Conservation (phyloP, 2,329 filamentous ascomycete genomes). For the Ceratocystis ficicola region DNA sequence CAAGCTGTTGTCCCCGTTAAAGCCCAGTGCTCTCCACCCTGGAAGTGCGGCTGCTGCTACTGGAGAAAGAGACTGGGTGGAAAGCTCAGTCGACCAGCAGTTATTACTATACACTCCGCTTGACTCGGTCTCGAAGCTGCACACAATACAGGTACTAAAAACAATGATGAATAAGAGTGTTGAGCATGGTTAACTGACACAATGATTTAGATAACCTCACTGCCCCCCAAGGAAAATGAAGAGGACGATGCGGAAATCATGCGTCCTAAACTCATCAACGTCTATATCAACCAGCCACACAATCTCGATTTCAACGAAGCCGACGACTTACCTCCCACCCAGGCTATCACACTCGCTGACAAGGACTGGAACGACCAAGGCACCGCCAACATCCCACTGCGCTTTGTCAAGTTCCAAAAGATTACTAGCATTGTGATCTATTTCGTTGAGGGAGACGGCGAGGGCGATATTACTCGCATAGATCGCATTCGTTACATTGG, state of each 20-base stretch:
- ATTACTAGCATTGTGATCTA: conserved; percentile 79
- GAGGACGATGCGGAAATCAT: conserved; percentile 64
- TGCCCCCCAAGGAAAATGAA: conserved; percentile 47
- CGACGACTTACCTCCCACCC: conserved; percentile 70
- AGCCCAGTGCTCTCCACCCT: conserved; percentile 52
- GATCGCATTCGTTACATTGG: conserved; percentile 72
- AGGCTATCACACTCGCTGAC: conserved; percentile 60
- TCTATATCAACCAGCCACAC: conserved; percentile 80
- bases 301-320: conserved; percentile 93
- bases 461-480: conserved; percentile 73
- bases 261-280: conserved; percentile 68
- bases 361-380: conserved; percentile 73
- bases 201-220: conserved; percentile 62
- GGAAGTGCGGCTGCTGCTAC: conserved; percentile 37
- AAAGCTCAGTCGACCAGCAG: conserved; percentile 96
- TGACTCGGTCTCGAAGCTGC: conserved; percentile 75
- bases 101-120: conserved; percentile 88
- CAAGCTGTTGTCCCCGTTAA: conserved; percentile 56
- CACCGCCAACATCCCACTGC: conserved; percentile 59
- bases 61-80: conserved; percentile 63
- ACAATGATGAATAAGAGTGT: neutral
- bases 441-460: conserved; percentile 68
- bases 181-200: conserved; percentile 23
- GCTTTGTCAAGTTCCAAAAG: conserved; percentile 96
- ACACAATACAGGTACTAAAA: conserved; percentile 54